Evolutionary conservation across 768 basidiomycete genomes (phyloP).

Genomic region (Mrakia frigida): DNA sequence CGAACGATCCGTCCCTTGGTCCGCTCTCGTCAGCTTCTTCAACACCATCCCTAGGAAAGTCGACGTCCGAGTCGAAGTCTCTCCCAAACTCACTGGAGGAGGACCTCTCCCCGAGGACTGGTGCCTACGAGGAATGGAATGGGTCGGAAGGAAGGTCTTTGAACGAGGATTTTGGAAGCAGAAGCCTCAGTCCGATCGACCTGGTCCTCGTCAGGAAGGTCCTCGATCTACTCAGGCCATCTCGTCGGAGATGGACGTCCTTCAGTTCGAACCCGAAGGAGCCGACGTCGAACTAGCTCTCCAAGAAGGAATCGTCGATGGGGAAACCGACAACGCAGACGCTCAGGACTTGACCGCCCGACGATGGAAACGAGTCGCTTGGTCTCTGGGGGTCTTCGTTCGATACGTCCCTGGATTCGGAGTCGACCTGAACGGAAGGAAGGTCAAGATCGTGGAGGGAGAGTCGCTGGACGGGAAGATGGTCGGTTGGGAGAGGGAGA

Average conservation of each 20-base stretch:
- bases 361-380: constrained; percentile 70
- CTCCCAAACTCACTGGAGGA: constrained; percentile 61
- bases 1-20: constrained; percentile 80
- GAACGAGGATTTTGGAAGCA: constrained; percentile 91
- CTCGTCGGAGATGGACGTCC: constrained; percentile 66
- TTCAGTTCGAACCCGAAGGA: constrained; percentile 56
- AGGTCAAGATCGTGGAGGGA: constrained; percentile 55
- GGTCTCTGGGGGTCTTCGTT: constrained; percentile 64
- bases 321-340: constrained; percentile 58
- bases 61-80: constrained; percentile 40
- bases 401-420: constrained; percentile 67
- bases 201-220: constrained; percentile 14
- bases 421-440: constrained; percentile 49
- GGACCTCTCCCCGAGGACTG: constrained; percentile 84
- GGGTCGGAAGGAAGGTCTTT: constrained; percentile 84
- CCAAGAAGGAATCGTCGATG: constrained; percentile 76
- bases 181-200: constrained; percentile 33
- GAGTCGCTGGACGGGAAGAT: constrained; percentile 52
- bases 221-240: constrained; percentile 44
- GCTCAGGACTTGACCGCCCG: constrained; percentile 49
- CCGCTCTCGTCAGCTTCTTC: constrained; percentile 62
- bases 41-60: constrained; percentile 52
- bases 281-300: constrained; percentile 29
- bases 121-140: constrained; percentile 92
- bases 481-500: constrained; percentile 62